A percentile compares a stretch with the other conserved stretches of the same genome.
Evolutionary conservation across 2,329 filamentous ascomycete species (phyloP).

Genomic region (Alternaria postmessia): DNA sequence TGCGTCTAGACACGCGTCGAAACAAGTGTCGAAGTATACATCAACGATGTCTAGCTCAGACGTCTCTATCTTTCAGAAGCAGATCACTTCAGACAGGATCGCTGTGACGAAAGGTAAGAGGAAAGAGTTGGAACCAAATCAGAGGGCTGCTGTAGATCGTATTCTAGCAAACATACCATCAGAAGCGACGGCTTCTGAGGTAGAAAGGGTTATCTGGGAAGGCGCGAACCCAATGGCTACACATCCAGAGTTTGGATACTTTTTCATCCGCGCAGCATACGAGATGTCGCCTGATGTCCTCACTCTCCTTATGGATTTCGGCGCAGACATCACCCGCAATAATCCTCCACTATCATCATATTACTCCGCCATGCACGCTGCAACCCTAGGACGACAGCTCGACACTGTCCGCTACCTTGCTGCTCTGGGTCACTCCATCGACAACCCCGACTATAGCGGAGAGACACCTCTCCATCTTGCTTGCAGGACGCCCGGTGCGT

Average conservation of each 20-base stretch:
- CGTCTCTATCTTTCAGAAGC: conserved; percentile 37
- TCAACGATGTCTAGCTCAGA: conserved; percentile 36
- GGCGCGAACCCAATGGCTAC: conserved; percentile 42
- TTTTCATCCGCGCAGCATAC: conserved; percentile 41
- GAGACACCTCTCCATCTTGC: conserved; percentile 47
- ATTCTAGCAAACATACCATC: conserved; percentile 37
- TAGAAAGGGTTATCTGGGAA: conserved; percentile 43
- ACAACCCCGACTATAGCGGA: conserved; percentile 33
- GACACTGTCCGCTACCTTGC: conserved; percentile 39
- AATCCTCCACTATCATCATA: conserved; percentile 20
- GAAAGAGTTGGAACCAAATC: conserved; percentile 32
- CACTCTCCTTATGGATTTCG: conserved; percentile 39
- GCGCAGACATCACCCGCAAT: conserved; percentile 38
- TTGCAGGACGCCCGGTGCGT: conserved; percentile 36
- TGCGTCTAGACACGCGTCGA: conserved; percentile 12
- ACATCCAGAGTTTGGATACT: conserved; percentile 40
- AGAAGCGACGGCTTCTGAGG: conserved; percentile 31
- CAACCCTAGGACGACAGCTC: conserved; percentile 35
- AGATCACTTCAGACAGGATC: conserved; percentile 40
- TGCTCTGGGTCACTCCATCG: conserved; percentile 37
- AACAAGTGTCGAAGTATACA: conserved; percentile 23
- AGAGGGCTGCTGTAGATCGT: conserved; percentile 39
- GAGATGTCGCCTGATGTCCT: conserved; percentile 36
- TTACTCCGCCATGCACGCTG: conserved; percentile 41
- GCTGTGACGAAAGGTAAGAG: conserved; percentile 39